These are phyloP conservation scores for Phaeotremella fagi DNA, from an alignment of 768 basidiomycete genomes.

Conservation along the genomic window DNA sequence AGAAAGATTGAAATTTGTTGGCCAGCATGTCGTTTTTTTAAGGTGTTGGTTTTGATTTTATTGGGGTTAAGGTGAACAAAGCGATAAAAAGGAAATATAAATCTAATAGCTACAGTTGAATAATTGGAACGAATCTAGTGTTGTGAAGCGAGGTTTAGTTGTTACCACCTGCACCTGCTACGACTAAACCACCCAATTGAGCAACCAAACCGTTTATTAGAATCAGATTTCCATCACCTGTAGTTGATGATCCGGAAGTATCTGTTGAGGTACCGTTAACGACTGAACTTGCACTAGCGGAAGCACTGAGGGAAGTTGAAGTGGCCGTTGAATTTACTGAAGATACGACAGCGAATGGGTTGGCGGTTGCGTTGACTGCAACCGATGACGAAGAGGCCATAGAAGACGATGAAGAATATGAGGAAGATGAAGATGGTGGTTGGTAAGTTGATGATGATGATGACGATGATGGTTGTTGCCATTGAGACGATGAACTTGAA, in stretches of 20 bases:
- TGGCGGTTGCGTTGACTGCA: slow-evolving; percentile 1
- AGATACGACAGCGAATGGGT: slow-evolving; percentile 26
- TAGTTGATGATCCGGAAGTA: background rate
- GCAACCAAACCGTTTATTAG: slow-evolving; percentile 34
- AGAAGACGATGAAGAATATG: slow-evolving; percentile 8
- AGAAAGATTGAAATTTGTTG: too few species aligned
- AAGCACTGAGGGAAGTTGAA: background rate
- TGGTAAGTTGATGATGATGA: slow-evolving; percentile 9
- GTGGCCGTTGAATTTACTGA: slow-evolving; percentile 14
- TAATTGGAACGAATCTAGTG: too few species aligned
- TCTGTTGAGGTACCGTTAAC: slow-evolving; percentile 2
- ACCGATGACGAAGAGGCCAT: slow-evolving; percentile 6
- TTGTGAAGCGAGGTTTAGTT: too few species aligned
- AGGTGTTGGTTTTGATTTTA: too few species aligned
- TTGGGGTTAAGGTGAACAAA: background rate
- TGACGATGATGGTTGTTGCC: slow-evolving; percentile 14
- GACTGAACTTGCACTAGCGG: background rate
- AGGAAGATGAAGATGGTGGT: slow-evolving; percentile 3
- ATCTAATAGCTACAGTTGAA: too few species aligned
- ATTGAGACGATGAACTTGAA: slow-evolving; percentile 8
- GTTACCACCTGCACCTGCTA: slow-evolving; percentile 27
- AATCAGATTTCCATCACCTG: slow-evolving; percentile 17
- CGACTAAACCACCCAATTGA: slow-evolving; percentile 37
- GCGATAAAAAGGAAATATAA: background rate
- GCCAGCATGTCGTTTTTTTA: too few species aligned